These are phyloP conservation scores for Volvox reticuliferus DNA, from an alignment of 139 green algal genomes.

Conservation along the genomic window DNA sequence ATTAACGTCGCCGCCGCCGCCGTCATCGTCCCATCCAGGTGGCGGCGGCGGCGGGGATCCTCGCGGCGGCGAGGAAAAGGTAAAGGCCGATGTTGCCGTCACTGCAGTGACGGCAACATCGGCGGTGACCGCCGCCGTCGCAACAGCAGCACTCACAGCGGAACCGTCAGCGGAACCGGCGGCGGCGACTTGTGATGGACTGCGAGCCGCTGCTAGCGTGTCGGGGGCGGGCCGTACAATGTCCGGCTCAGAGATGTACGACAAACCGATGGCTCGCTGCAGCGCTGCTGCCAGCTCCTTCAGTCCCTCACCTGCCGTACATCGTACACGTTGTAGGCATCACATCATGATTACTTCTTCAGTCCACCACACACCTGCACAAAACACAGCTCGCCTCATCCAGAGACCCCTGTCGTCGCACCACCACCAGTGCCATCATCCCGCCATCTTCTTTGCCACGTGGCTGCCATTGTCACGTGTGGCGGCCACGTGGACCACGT, in stretches of 20 bases:
- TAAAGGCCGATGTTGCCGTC: neutral
- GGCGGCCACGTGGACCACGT: too few species aligned
- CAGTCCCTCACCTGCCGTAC: constrained; percentile 57
- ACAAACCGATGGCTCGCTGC: constrained; percentile 13
- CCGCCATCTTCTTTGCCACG: too few species aligned
- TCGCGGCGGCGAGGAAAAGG: neutral
- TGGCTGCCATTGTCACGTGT: too few species aligned
- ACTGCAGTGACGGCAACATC: neutral
- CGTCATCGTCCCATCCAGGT: neutral
- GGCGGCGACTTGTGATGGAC: neutral
- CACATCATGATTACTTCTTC: neutral
- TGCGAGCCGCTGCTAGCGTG: neutral
- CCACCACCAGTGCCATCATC: too few species aligned
- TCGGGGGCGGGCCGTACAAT: constrained; percentile 9
- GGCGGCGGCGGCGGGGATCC: neutral
- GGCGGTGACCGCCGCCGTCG: neutral
- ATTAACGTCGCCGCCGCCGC: neutral
- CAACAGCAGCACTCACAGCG: neutral
- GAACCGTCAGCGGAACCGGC: neutral
- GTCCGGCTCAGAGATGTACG: constrained; percentile 4
- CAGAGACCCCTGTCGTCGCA: too few species aligned
- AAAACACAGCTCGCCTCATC: neutral
- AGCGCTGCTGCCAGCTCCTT: constrained; percentile 53
- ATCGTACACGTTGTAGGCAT: neutral
- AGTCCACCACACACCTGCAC: neutral